phyloP scores from a whole-genome alignment of 441 rosid species.

The Syzygium malaccense region DNA sequence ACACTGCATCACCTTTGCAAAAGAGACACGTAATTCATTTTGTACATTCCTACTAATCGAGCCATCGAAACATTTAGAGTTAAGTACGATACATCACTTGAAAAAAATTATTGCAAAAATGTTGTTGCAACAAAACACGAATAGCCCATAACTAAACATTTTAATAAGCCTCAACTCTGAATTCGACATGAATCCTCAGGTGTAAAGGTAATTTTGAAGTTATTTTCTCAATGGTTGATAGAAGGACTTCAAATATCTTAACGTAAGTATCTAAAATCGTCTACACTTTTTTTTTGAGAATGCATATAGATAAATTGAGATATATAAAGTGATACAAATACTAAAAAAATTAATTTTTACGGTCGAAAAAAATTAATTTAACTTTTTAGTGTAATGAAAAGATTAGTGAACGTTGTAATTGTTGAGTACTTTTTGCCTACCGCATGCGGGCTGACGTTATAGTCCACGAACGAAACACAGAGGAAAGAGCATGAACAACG shows the following conservation, averaged over 20 bases:
- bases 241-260: neutral
- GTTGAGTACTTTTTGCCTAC: neutral
- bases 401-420: neutral
- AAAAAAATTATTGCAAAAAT: too few species aligned
- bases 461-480: neutral
- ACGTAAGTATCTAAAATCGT: neutral
- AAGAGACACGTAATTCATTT: too few species aligned
- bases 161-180: neutral
- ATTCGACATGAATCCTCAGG: neutral
- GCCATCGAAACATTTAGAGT: too few species aligned
- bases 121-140: neutral
- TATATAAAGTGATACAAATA: neutral
- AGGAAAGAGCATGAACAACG: neutral
- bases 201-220: fast-evolving
- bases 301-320: neutral
- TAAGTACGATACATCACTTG: too few species aligned
- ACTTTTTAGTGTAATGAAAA: neutral
- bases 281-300: neutral
- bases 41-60: too few species aligned
- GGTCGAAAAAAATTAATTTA: neutral
- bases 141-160: fast-evolving
- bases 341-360: neutral
- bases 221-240: neutral
- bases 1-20: too few species aligned
- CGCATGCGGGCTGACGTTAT: neutral